Conservation (phyloP, 805 yeast species). For the Ogataea philodendri region DNA sequence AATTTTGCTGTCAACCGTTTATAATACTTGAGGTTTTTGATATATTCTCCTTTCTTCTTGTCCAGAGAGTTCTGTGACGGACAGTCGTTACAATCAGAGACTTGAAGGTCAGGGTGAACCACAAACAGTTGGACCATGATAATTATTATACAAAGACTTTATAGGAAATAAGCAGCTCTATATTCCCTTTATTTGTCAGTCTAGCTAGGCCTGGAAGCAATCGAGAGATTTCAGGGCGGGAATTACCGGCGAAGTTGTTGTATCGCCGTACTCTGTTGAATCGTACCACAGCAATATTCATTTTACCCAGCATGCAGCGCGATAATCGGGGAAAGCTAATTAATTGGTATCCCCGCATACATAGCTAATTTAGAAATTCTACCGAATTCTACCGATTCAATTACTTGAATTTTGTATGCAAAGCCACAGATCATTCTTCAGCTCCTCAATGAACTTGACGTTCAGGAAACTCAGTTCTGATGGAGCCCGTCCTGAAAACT, state of each 20-base stretch:
- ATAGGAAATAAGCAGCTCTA: not conserved
- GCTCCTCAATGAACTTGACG: constrained; percentile 49
- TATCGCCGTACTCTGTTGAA: too few relatives aligned
- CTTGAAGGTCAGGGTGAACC: constrained; percentile 33
- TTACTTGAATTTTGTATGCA: constrained; percentile 11
- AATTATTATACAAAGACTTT: not conserved
- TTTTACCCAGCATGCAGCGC: too few relatives aligned
- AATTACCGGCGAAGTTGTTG: too few relatives aligned
- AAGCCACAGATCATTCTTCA: constrained; percentile 42
- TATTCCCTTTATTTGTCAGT: too few relatives aligned
- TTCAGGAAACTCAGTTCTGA: constrained; percentile 41
- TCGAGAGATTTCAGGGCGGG: too few relatives aligned
- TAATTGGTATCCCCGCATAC: too few relatives aligned
- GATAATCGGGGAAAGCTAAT: too few relatives aligned
- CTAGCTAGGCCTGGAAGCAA: too few relatives aligned
- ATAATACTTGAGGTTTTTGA: constrained; percentile 19
- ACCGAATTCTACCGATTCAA: constrained; percentile 3
- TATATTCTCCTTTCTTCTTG: constrained; percentile 18
- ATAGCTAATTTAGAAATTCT: too few relatives aligned
- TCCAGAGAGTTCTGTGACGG: constrained; percentile 22
- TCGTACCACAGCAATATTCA: constrained; percentile 2
- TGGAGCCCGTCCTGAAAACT: constrained; percentile 19
- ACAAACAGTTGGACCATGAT: constrained; percentile 30
- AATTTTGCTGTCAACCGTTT: constrained; percentile 14
- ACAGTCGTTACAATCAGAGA: constrained; percentile 28